These are phyloP conservation scores for Pleurotus eryngii DNA, from an alignment of 768 basidiomycete species.

Conservation along the genomic window DNA sequence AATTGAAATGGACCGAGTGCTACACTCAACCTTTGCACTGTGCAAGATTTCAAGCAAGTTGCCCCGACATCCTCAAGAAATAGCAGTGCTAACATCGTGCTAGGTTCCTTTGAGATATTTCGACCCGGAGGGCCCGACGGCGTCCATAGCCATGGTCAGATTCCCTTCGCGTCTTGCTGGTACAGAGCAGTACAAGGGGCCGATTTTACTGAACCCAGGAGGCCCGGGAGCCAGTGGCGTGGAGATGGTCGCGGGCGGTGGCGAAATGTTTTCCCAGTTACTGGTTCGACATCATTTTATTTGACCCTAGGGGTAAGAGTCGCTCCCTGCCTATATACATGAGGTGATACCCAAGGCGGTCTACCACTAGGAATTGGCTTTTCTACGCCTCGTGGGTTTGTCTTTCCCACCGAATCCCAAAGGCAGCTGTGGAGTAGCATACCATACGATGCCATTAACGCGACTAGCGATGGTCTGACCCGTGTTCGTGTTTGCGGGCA, in stretches of 20 bases:
- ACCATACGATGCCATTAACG: conserved; percentile 17
- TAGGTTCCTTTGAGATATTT: conserved; percentile 47
- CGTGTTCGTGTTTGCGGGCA: conserved; percentile 27
- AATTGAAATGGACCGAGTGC: conserved; percentile 21
- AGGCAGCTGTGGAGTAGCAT: conserved; percentile 23
- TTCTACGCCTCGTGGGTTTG: conserved; percentile 30
- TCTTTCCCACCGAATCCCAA: conserved; percentile 33
- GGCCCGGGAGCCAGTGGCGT: conserved; percentile 46
- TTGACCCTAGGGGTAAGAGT: conserved; percentile 40
- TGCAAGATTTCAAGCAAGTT: conserved; percentile 26
- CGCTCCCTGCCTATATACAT: neutral
- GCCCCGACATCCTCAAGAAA: neutral
- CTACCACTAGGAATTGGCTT: conserved; percentile 26
- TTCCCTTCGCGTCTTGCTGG: conserved; percentile 29
- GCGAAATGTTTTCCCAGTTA: conserved; percentile 21
- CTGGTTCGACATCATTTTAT: conserved; percentile 45
- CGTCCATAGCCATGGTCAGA: conserved; percentile 38
- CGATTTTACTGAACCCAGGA: conserved; percentile 43
- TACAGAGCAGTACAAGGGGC: conserved; percentile 33
- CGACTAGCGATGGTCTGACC: conserved; percentile 21
- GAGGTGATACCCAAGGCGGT: no score
- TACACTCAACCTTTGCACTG: conserved; percentile 22
- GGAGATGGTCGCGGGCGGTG: conserved; percentile 18
- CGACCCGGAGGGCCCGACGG: conserved; percentile 31
- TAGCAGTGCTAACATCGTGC: neutral